A percentile compares a stretch with the other conserved stretches of the same genome.
These are phyloP conservation scores for Chytriomyces sp. DNA, from an alignment of 192 early-diverging fungal species.

Conservation along the genomic window DNA sequence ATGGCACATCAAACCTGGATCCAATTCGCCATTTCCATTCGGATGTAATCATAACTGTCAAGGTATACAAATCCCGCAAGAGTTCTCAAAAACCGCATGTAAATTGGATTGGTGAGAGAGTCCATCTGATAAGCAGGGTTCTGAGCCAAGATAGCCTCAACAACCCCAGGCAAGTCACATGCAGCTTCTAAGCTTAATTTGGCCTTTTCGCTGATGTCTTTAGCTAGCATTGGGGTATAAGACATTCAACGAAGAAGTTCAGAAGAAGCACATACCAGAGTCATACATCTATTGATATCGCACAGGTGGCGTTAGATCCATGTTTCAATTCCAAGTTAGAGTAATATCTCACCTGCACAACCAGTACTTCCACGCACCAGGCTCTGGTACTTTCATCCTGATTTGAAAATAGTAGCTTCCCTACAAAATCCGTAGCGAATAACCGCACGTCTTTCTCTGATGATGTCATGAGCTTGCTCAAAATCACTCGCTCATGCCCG, in stretches of 20 bases:
- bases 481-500: slow-evolving; percentile 75
- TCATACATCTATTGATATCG: slow-evolving; percentile 6
- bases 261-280: neutral
- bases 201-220: slow-evolving; percentile 73
- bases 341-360: slow-evolving; percentile 56
- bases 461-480: slow-evolving; percentile 84
- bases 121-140: slow-evolving; percentile 76
- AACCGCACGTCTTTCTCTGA: slow-evolving; percentile 79
- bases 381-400: slow-evolving; percentile 63
- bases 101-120: slow-evolving; percentile 31
- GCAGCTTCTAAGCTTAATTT: slow-evolving; percentile 69
- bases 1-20: too few species aligned
- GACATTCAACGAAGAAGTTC: neutral
- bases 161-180: slow-evolving; percentile 62
- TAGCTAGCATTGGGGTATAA: slow-evolving; percentile 61
- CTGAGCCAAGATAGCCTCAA: slow-evolving; percentile 71
- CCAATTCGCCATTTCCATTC: slow-evolving; percentile 80
- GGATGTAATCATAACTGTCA: slow-evolving; percentile 68
- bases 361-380: slow-evolving; percentile 72
- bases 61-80: slow-evolving; percentile 75
- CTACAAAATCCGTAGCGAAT: slow-evolving; percentile 72
- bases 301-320: neutral
- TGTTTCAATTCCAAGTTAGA: neutral
- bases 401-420: slow-evolving; percentile 57
- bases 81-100: slow-evolving; percentile 61